Conservation (phyloP, 1,139 yeast species). For the Taphrina communis region DNA sequence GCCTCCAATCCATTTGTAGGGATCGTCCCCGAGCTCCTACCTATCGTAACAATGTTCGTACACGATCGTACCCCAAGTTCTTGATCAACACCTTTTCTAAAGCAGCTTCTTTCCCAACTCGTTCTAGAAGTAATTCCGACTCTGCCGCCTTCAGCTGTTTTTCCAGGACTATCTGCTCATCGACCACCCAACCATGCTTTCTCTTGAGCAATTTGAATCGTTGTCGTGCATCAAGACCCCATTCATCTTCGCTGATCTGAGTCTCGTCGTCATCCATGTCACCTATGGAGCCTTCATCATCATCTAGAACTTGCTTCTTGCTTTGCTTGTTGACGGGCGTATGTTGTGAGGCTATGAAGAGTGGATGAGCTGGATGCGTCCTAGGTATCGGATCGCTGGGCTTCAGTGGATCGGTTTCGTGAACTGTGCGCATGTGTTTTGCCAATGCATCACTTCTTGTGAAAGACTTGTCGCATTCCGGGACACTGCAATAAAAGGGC, state of each 20-base stretch:
- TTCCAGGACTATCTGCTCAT: constrained; percentile 58
- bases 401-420: constrained; percentile 55
- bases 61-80: constrained; percentile 47
- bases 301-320: constrained; percentile 16
- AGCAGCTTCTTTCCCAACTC: constrained; percentile 65
- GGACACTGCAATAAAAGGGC: constrained; percentile 70
- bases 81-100: constrained; percentile 59
- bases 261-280: constrained; percentile 44
- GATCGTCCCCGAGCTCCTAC: neutral
- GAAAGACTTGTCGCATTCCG: constrained; percentile 70
- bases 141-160: constrained; percentile 55
- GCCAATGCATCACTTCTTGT: constrained; percentile 67
- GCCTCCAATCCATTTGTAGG: no score
- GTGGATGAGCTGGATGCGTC: constrained; percentile 43
- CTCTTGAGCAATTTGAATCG: constrained; percentile 50
- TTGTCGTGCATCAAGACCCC: constrained; percentile 48
- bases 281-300: constrained; percentile 39
- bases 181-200: constrained; percentile 58
- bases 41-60: constrained; percentile 1
- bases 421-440: constrained; percentile 68
- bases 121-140: constrained; percentile 56
- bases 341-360: constrained; percentile 32
- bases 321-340: neutral
- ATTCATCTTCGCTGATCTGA: constrained; percentile 45
- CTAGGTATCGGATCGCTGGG: constrained; percentile 44